These are phyloP conservation scores for Fusarium annulatum DNA, from an alignment of 2,329 filamentous ascomycete genomes.

Conservation along the genomic window DNA sequence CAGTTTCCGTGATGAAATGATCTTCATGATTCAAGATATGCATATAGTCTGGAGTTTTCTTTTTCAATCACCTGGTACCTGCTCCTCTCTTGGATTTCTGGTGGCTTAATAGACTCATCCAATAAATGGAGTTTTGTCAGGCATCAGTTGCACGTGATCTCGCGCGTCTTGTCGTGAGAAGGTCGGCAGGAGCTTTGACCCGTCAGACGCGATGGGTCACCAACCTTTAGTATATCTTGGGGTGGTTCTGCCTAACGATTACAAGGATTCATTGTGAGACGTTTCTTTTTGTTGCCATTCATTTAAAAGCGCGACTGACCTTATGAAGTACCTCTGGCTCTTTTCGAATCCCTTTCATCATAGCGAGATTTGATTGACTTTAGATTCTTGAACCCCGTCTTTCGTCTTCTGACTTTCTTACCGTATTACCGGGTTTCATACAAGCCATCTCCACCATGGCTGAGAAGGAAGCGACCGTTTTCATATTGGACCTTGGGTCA, in stretches of 20 bases:
- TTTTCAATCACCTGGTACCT: not conserved
- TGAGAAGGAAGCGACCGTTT: slow-evolving; percentile 92
- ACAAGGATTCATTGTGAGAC: slow-evolving; percentile 39
- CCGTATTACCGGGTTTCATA: not conserved
- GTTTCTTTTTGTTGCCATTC: slow-evolving; percentile 8
- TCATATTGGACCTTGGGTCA: slow-evolving; percentile 86
- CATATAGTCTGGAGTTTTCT: not conserved
- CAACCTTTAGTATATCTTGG: not conserved
- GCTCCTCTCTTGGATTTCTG: not conserved
- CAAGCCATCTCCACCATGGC: slow-evolving; percentile 70
- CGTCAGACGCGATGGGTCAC: not conserved
- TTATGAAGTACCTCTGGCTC: not conserved
- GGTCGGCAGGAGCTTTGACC: not conserved
- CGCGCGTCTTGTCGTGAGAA: not conserved
- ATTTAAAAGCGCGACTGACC: slow-evolving; percentile 22
- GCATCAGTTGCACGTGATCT: not conserved
- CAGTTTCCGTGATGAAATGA: not conserved
- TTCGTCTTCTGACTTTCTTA: not conserved
- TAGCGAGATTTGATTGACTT: not conserved
- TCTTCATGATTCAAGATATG: not conserved
- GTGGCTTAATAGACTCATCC: not conserved
- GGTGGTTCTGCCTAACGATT: slow-evolving; percentile 41
- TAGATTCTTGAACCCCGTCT: not conserved
- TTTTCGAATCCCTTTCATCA: not conserved
- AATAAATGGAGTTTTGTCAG: not conserved